Percentiles rank a stretch among this genome's conserved stretches.
Evolutionary conservation across 306 rosid species (phyloP).

Genomic region (Acacia crassicarpa): DNA sequence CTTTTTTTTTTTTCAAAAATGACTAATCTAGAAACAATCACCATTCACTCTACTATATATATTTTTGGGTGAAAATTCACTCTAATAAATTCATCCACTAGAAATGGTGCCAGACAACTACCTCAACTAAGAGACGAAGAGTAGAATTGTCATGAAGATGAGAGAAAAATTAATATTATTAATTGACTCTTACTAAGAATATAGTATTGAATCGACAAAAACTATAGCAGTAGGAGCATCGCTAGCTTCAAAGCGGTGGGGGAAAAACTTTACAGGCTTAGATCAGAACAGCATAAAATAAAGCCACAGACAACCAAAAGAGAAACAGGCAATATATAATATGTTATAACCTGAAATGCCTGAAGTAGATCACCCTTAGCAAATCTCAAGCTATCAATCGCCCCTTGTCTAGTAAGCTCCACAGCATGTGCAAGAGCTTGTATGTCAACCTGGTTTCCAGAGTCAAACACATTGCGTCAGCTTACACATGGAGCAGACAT

Average conservation of each 20-base stretch:
- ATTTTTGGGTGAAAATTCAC: background rate
- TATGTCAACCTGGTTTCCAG: constrained; percentile 80
- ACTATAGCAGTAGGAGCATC: background rate
- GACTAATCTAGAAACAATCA: constrained; percentile 15
- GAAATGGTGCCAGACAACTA: background rate
- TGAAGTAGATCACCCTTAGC: constrained; percentile 88
- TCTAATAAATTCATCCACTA: background rate
- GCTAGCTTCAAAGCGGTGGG: background rate
- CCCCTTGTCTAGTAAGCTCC: constrained; percentile 97
- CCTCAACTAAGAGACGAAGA: background rate
- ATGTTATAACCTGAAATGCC: constrained; percentile 87
- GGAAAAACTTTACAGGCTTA: background rate
- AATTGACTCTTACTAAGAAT: background rate
- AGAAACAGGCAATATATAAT: background rate
- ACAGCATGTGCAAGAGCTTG: constrained; percentile 99
- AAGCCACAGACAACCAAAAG: constrained; percentile 10
- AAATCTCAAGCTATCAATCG: constrained; percentile 94
- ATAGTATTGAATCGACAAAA: background rate
- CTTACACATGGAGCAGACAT: constrained; percentile 17
- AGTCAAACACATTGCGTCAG: constrained; percentile 31
- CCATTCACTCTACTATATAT: background rate
- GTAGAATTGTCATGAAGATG: background rate
- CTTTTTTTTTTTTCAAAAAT: background rate
- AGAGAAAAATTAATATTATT: constrained; percentile 1
- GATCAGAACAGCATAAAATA: background rate